These are phyloP conservation scores for Amphibolis antarctica DNA, from an alignment of 106 monocot genomes.

Conservation along the genomic window DNA sequence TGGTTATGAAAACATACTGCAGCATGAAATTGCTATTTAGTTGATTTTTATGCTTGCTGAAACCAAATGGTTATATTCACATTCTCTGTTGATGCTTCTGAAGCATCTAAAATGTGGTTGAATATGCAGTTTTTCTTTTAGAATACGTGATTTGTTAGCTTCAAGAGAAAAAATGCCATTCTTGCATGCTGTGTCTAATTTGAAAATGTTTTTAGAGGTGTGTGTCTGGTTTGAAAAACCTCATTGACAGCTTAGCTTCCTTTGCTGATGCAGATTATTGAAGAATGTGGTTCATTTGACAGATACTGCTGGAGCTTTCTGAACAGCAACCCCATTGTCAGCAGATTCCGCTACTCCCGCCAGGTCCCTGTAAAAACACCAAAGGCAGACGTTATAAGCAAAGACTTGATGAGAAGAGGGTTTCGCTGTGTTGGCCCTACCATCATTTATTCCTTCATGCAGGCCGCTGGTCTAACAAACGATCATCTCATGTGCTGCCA, in stretches of 20 bases:
- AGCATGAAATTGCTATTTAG: no score
- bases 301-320: slow-evolving; percentile 25
- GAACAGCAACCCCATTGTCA: slow-evolving; percentile 14
- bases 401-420: slow-evolving; percentile 20
- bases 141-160: no score
- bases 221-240: background rate
- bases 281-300: slow-evolving; percentile 21
- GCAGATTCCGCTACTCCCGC: slow-evolving; percentile 13
- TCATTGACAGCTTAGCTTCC: background rate
- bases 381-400: slow-evolving; percentile 21
- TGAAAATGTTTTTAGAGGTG: no score
- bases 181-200: no score
- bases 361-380: slow-evolving; percentile 22
- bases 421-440: slow-evolving; percentile 28
- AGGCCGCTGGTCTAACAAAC: slow-evolving; percentile 19
- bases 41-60: no score
- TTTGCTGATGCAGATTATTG: slow-evolving; percentile 11
- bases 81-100: no score
- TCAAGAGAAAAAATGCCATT: no score
- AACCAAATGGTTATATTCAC: no score
- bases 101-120: no score
- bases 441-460: slow-evolving; percentile 26
- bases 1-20: no score
- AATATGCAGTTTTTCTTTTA: no score
- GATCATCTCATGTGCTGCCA: slow-evolving; percentile 22